These are phyloP conservation scores for Rhipidocladum racemiflorum DNA, from an alignment of 176 grass and related monocot species.

Conservation along the genomic window DNA sequence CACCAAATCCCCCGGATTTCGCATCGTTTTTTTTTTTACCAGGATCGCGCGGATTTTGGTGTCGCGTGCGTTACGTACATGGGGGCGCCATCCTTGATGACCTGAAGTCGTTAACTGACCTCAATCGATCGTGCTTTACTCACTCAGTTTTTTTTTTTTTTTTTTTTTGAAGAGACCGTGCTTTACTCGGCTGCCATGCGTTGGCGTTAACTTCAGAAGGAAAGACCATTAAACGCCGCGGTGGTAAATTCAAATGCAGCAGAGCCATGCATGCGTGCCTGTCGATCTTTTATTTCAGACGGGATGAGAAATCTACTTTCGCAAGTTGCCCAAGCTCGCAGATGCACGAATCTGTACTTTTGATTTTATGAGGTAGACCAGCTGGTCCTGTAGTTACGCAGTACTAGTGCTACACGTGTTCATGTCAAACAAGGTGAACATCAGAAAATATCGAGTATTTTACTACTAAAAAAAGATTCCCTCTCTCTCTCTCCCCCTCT, in stretches of 20 bases:
- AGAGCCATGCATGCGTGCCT: not conserved
- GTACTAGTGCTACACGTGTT: not conserved
- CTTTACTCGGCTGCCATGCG: not conserved
- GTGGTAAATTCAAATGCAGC: not conserved
- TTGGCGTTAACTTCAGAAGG: not conserved
- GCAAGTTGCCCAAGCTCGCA: not conserved
- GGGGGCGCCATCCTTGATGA: not conserved
- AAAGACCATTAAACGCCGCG: not conserved
- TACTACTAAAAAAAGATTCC: not conserved
- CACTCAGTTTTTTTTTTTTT: too few species aligned
- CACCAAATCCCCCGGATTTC: not conserved
- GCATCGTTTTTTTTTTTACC: not conserved
- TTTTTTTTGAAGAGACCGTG: not conserved
- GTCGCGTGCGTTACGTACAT: not conserved
- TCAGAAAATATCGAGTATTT: not conserved
- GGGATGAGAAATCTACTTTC: not conserved
- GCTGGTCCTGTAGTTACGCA: not conserved
- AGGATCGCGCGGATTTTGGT: not conserved
- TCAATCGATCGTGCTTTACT: not conserved
- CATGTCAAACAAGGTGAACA: not conserved
- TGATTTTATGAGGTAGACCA: conserved; percentile 29
- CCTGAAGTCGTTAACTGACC: not conserved
- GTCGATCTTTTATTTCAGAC: not conserved
- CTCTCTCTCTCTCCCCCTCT: not conserved
- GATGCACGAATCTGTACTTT: conserved; percentile 19